Evolutionary conservation across 352 stramenopile species (phyloP).

Genomic region (Phytophthora colocasiae): DNA sequence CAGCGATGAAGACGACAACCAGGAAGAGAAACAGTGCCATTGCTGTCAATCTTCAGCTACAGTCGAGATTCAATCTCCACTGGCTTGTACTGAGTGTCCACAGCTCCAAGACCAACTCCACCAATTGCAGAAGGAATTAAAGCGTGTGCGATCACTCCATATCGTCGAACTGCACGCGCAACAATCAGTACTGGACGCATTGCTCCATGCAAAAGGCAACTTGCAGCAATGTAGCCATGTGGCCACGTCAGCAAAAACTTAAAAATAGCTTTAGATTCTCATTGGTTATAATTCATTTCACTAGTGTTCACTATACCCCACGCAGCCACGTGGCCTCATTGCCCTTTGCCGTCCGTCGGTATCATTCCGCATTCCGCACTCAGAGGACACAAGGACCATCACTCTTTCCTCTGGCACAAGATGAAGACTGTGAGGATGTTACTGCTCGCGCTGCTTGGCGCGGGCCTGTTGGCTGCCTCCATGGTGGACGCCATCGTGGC

Average conservation of each 20-base stretch:
- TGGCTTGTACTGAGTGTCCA: slow-evolving; percentile 30
- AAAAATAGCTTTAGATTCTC: neutral
- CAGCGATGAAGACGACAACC: slow-evolving; percentile 27
- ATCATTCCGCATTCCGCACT: slow-evolving; percentile 38
- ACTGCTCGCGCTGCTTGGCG: slow-evolving; percentile 40
- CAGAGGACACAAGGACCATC: slow-evolving; percentile 27
- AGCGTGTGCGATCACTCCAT: slow-evolving; percentile 39
- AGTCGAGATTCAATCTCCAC: slow-evolving; percentile 3
- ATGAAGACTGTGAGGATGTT: slow-evolving; percentile 42
- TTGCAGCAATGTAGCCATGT: slow-evolving; percentile 33
- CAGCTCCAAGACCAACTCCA: slow-evolving; percentile 30
- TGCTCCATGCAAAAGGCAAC: slow-evolving; percentile 20
- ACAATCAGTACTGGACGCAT: slow-evolving; percentile 25
- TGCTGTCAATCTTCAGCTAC: neutral
- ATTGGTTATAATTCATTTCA: slow-evolving; percentile 24
- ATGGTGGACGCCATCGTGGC: slow-evolving; percentile 63
- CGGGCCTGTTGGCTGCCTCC: slow-evolving; percentile 38
- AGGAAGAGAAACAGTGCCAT: slow-evolving; percentile 7
- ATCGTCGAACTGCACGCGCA: slow-evolving; percentile 47
- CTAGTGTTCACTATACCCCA: slow-evolving; percentile 15
- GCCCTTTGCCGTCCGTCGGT: slow-evolving; percentile 12
- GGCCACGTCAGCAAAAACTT: slow-evolving; percentile 24
- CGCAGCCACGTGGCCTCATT: slow-evolving; percentile 33
- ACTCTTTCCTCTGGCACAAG: slow-evolving; percentile 21
- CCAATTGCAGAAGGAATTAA: slow-evolving; percentile 33